phyloP scores from a whole-genome alignment of 2,329 filamentous ascomycete genomes.

The Sarocladiaceae sp. region DNA sequence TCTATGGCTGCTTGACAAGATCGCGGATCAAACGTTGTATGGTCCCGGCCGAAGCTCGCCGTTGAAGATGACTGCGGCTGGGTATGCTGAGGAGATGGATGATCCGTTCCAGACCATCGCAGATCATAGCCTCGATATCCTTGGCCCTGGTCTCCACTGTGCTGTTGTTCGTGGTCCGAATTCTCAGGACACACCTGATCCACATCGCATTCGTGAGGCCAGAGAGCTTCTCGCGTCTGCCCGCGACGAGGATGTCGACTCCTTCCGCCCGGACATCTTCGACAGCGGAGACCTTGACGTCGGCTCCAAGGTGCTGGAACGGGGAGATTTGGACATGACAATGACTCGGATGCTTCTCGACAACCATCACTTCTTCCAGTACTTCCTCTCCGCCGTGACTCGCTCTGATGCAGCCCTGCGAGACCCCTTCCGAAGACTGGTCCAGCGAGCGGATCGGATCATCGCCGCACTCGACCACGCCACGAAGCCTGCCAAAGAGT shows the following conservation, averaged over 20 bases:
- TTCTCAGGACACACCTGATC: conserved; percentile 22
- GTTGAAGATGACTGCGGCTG: conserved; percentile 37
- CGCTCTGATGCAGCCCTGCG: conserved; percentile 39
- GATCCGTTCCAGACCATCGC: conserved; percentile 46
- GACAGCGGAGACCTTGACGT: conserved; percentile 7
- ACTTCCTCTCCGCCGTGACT: conserved; percentile 40
- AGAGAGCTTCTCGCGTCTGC: conserved; percentile 48
- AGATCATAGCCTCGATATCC: conserved; percentile 46
- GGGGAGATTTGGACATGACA: conserved; percentile 44
- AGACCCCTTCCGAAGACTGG: conserved; percentile 44
- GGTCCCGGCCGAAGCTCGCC: conserved; percentile 30
- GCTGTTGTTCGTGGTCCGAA: conserved; percentile 30
- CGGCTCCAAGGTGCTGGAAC: conserved; percentile 27
- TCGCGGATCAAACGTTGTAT: conserved; percentile 43
- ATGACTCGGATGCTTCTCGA: conserved; percentile 50
- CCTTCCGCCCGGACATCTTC: conserved; percentile 45
- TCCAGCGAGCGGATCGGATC: conserved; percentile 43
- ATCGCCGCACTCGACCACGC: conserved; percentile 38
- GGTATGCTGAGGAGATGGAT: conserved; percentile 41
- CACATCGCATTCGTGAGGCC: conserved; percentile 41
- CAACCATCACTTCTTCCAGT: conserved; percentile 51
- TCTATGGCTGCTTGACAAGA: conserved; percentile 51
- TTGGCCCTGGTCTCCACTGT: conserved; percentile 50
- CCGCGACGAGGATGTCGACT: conserved; percentile 31
- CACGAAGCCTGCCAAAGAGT: conserved; percentile 11